These are phyloP conservation scores for Bigelowiella natans DNA, from an alignment of 78 protist species.

Conservation along the genomic window DNA sequence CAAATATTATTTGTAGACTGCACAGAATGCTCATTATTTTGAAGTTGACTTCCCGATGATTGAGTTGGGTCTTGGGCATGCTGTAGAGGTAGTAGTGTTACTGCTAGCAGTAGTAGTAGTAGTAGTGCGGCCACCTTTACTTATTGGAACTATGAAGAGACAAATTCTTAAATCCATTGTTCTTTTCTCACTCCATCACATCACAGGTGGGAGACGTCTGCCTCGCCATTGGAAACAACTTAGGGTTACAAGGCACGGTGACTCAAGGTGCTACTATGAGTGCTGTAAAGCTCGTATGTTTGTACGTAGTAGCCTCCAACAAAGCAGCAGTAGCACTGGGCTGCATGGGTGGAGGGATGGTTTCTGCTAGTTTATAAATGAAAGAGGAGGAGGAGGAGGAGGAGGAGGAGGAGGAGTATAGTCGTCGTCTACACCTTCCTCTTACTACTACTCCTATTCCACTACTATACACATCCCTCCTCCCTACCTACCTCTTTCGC, in stretches of 20 bases:
- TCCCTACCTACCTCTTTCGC: not conserved
- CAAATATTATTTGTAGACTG: no score
- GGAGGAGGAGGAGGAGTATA: no score
- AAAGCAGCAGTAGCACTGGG: no score
- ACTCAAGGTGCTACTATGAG: not conserved
- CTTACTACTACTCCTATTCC: not conserved
- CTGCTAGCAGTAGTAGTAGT: no score
- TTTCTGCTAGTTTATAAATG: no score
- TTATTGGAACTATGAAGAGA: no score
- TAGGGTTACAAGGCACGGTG: not conserved
- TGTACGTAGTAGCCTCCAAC: not conserved
- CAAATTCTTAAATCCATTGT: no score
- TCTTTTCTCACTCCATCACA: no score
- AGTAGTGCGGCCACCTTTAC: no score
- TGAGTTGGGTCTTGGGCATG: not conserved
- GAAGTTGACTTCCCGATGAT: not conserved
- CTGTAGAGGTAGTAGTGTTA: not conserved
- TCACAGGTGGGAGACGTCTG: not conserved
- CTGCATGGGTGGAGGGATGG: no score
- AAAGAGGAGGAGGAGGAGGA: no score
- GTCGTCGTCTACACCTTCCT: no score
- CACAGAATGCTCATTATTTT: not conserved
- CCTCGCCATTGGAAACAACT: not conserved
- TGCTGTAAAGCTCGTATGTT: not conserved
- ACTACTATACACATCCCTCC: not conserved